Percentiles rank a stretch among this genome's conserved stretches.
Conservation (phyloP, 1,284 basidiomycete genomes). For the Malassezia sp. region DNA sequence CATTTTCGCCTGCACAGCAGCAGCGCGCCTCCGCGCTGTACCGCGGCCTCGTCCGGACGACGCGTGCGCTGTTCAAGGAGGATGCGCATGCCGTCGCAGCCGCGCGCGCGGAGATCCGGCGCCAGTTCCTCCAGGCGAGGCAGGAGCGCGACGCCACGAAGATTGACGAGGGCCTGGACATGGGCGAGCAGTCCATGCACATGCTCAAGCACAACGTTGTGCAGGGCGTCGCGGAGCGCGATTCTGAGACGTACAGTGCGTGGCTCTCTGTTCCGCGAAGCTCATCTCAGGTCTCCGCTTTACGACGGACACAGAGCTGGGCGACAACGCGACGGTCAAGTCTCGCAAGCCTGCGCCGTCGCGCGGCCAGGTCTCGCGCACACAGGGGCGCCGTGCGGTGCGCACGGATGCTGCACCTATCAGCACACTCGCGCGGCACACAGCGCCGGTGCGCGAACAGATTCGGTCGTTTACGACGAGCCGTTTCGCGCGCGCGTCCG, state of each 20-base stretch:
- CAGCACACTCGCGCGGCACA: neutral
- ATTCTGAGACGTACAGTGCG: slow-evolving; percentile 20
- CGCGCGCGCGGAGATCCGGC: slow-evolving; percentile 27
- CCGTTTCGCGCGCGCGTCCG: slow-evolving; percentile 15
- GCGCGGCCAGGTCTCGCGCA: slow-evolving; percentile 6
- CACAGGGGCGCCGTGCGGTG: neutral
- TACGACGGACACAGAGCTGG: slow-evolving; percentile 42
- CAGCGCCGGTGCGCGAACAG: neutral
- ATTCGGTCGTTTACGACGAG: slow-evolving; percentile 3
- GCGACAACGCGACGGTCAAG: slow-evolving; percentile 41
- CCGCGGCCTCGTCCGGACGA: slow-evolving; percentile 34
- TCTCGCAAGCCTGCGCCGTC: slow-evolving; percentile 17
- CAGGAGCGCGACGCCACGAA: slow-evolving; percentile 25
- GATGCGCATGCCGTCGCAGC: slow-evolving; percentile 26
- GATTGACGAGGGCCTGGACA: slow-evolving; percentile 32
- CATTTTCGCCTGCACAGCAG: slow-evolving; percentile 29
- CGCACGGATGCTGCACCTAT: neutral
- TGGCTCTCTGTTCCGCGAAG: neutral
- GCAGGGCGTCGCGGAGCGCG: slow-evolving; percentile 32
- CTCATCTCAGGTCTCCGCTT: slow-evolving; percentile 26
- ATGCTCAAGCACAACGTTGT: slow-evolving; percentile 41
- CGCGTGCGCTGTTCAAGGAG: slow-evolving; percentile 30
- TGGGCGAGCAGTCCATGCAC: slow-evolving; percentile 35
- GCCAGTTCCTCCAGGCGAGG: slow-evolving; percentile 22
- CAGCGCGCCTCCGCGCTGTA: slow-evolving; percentile 34